These are phyloP conservation scores for Acanthamoeba healyi DNA, from an alignment of 208 protist species.

Conservation along the genomic window DNA sequence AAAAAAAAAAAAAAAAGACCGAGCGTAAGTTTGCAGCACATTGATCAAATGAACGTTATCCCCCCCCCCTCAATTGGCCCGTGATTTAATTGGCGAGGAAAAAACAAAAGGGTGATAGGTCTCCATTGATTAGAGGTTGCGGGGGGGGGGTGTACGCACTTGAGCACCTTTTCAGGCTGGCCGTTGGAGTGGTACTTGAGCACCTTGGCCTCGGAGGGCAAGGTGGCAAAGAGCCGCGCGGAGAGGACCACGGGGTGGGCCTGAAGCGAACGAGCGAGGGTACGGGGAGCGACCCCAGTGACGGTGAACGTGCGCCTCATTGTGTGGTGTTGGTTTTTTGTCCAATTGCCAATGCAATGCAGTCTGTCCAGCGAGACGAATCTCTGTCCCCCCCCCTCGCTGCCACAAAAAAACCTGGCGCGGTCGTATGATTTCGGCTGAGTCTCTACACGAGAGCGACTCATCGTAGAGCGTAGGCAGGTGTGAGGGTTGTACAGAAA, in stretches of 20 bases:
- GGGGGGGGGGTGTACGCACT: slow-evolving; percentile 48
- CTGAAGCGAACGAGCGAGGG: not conserved
- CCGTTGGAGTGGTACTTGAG: slow-evolving; percentile 13
- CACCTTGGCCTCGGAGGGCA: slow-evolving; percentile 47
- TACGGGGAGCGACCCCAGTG: not conserved
- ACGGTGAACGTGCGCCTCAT: slow-evolving; percentile 19
- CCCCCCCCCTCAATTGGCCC: too few relatives aligned
- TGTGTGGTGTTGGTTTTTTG: not conserved
- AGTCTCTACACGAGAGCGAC: too few relatives aligned
- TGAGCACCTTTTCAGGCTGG: slow-evolving; percentile 46
- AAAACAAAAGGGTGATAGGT: too few relatives aligned
- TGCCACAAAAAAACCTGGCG: too few relatives aligned
- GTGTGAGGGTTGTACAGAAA: too few relatives aligned
- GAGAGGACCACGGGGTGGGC: not conserved
- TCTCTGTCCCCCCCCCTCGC: too few relatives aligned
- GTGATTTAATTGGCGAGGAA: too few relatives aligned
- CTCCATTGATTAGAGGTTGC: slow-evolving; percentile 97
- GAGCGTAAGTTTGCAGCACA: not conserved
- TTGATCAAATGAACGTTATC: too few relatives aligned
- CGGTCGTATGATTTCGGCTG: too few relatives aligned
- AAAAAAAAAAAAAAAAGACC: not conserved
- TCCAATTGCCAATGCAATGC: not conserved
- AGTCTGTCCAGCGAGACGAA: too few relatives aligned
- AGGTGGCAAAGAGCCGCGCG: not conserved
- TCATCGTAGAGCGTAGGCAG: too few relatives aligned